Base-by-base conservation (phyloP, 306 rosid genomes). In the Citrullus amarus region DNA sequence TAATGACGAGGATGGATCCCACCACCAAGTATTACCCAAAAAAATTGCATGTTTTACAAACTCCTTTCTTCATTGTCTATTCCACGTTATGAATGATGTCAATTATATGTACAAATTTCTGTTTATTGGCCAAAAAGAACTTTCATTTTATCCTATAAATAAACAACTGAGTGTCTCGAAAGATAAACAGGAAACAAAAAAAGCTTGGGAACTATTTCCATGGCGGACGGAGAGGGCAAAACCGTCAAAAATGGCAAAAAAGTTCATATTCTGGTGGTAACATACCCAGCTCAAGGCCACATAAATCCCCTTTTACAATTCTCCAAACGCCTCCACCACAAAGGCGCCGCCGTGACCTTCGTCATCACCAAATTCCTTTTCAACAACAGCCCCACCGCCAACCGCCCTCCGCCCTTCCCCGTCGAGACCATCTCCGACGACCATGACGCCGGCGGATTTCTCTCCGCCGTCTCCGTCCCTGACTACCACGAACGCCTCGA, bases 271-370 rank as follows among this genome's bases (percentile, higher is more conserved):
- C 44, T 74, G 16, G 61, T 46, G 1, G 60, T 67, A 9, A 36
- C 75, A 4, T 56, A 63, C 38, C 79, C 63, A 54, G 68, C 57
- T 30, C 81, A 70, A 46, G 81, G 86, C 59, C 86, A 80, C 65
- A 58, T 83, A 67, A 83, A 83, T 54, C 86, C 86, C 58, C 60
- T 83, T 73, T 71, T 80, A 62, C 86, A 83, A 48, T 67, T 83
- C 80, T 79, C 86, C 18, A 83, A 76, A 34, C 83, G 86, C 44
- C 68, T 83, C 18, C 74, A 70, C 17, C 71, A 70, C 25, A 83
- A 83, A 18, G 86, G 83, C 13, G 18, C 71, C 32, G 77, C 77
- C 63, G 65, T 75, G 20, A 83, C 86, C 30, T 14, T 83, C 28
- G 72, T 62, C 73, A 48, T 80, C 51, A 13, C 77, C 57, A 28